Evolutionary conservation across 2,329 filamentous ascomycete species (phyloP).

Genomic region (Trichoderma semiorbis): DNA sequence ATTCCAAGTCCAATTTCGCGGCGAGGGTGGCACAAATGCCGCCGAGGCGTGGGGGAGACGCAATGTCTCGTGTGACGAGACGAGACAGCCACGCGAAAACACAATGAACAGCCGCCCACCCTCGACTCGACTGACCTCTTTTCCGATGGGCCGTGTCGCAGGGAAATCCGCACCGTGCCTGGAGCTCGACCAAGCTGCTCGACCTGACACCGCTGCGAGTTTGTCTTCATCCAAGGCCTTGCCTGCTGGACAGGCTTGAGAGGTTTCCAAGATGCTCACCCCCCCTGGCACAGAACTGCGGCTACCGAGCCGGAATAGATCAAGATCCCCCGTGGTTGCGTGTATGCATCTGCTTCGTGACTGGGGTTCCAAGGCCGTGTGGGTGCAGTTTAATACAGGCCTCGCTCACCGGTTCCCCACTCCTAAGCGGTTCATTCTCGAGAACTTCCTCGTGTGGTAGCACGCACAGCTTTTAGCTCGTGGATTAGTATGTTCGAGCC

Average conservation of each 20-base stretch:
- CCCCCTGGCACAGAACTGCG: constrained; percentile 20
- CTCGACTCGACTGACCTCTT: neutral
- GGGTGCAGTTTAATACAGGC: constrained; percentile 19
- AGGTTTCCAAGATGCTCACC: neutral
- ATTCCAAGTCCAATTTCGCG: neutral
- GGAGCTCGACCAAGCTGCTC: neutral
- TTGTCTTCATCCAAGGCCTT: neutral
- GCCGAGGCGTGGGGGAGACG: constrained; percentile 1
- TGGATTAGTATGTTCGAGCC: neutral
- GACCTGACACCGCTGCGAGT: neutral
- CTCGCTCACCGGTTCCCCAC: constrained; percentile 26
- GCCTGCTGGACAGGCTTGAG: neutral
- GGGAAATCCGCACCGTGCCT: neutral
- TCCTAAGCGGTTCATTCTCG: constrained; percentile 7
- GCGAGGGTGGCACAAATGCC: neutral
- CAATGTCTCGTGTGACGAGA: constrained; percentile 4
- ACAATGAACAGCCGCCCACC: constrained; percentile 5
- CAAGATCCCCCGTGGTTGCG: constrained; percentile 1
- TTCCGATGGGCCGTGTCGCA: neutral
- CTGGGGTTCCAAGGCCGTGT: neutral
- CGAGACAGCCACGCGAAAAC: constrained; percentile 14
- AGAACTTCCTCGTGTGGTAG: constrained; percentile 16
- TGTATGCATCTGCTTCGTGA: neutral
- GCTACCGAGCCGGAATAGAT: constrained; percentile 11
- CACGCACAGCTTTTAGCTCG: constrained; percentile 6